These are phyloP conservation scores for Petunia secreta DNA, from an alignment of 257 asterid genomes.

Conservation along the genomic window DNA sequence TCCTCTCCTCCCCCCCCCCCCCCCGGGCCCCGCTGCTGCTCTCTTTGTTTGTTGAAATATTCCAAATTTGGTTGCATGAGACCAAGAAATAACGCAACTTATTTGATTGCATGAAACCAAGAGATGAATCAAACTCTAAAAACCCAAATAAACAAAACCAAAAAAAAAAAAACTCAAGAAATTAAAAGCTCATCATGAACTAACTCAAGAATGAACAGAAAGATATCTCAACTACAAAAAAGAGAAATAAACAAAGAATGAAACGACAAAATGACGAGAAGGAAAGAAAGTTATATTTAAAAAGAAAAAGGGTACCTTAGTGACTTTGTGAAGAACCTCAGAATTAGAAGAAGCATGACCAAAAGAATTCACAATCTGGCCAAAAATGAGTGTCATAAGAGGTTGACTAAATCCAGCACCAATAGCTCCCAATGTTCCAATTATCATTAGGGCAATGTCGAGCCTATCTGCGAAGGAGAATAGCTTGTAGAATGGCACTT, in stretches of 20 bases:
- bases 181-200: too few relatives aligned
- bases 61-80: too few relatives aligned
- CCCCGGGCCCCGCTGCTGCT: too few relatives aligned
- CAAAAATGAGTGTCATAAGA: conserved; percentile 69
- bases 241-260: not conserved
- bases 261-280: not conserved
- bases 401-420: conserved; percentile 73
- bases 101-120: too few relatives aligned
- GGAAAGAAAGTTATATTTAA: not conserved
- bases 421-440: conserved; percentile 58
- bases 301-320: conserved; percentile 40
- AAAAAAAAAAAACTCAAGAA: too few relatives aligned
- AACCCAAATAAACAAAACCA: too few relatives aligned
- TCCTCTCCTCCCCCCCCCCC: too few relatives aligned
- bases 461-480: conserved; percentile 61
- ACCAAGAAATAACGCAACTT: too few relatives aligned
- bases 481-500: conserved; percentile 52
- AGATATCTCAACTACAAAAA: too few relatives aligned
- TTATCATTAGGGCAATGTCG: conserved; percentile 48
- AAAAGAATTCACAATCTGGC: conserved; percentile 62
- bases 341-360: conserved; percentile 36
- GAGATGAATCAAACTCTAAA: too few relatives aligned
- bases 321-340: conserved; percentile 48
- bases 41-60: too few relatives aligned
- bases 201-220: too few relatives aligned